Evolutionary conservation across 371 early-diverging fungal species (phyloP).

Genomic region (Haplosporangium sp.): DNA sequence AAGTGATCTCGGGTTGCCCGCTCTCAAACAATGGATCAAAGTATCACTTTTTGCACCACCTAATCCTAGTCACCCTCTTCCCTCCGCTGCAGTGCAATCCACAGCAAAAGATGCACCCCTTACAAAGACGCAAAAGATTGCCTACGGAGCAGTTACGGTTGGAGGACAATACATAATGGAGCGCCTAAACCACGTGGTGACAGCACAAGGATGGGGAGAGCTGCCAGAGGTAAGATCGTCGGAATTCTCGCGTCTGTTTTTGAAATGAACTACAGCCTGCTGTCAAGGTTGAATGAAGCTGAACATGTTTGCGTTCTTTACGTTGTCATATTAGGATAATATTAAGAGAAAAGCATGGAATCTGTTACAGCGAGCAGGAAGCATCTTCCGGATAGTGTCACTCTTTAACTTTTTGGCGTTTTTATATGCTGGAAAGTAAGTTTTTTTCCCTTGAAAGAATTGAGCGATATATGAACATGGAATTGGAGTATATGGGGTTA

Average conservation of each 20-base stretch:
- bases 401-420: conserved; percentile 87
- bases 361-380: conserved; percentile 72
- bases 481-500: neutral
- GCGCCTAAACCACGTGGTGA: conserved; percentile 68
- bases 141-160: conserved; percentile 70
- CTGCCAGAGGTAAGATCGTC: conserved; percentile 60
- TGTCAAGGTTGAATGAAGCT: neutral
- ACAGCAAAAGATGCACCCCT: conserved; percentile 70
- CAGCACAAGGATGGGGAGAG: conserved; percentile 85
- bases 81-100: conserved; percentile 62
- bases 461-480: neutral
- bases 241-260: neutral
- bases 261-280: no score
- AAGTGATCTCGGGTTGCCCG: conserved; percentile 34
- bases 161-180: conserved; percentile 83
- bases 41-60: conserved; percentile 5
- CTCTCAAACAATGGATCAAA: conserved; percentile 1
- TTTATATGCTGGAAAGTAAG: conserved; percentile 83
- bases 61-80: neutral
- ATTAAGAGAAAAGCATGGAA: conserved; percentile 72
- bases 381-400: conserved; percentile 70
- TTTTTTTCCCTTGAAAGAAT: neutral
- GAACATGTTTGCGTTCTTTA: neutral
- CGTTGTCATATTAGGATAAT: conserved; percentile 54
- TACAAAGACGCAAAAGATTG: conserved; percentile 67